phyloP scores from a whole-genome alignment of 495 filamentous ascomycete genomes.

The Aspergillus steynii region DNA sequence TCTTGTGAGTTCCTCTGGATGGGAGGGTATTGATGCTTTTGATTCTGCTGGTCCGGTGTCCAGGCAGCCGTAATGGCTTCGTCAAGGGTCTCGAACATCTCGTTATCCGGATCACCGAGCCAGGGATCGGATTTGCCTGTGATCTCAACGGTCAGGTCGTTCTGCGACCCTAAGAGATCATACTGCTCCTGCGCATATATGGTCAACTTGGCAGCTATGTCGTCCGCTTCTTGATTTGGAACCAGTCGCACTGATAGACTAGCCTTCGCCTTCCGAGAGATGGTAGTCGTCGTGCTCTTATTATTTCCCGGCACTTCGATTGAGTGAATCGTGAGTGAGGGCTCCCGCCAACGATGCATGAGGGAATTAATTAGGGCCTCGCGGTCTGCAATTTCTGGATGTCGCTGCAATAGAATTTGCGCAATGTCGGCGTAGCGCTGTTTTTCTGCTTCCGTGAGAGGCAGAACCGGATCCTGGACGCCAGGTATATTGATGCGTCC shows the following conservation, averaged over 20 bases:
- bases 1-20: constrained; percentile 16
- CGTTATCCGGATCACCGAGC: constrained; percentile 88
- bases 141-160: constrained; percentile 78
- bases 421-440: constrained; percentile 83
- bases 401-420: constrained; percentile 67
- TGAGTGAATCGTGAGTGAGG: constrained; percentile 89
- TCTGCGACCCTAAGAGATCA: constrained; percentile 68
- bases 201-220: constrained; percentile 66
- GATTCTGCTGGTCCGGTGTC: constrained; percentile 39
- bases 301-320: constrained; percentile 67
- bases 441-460: constrained; percentile 73
- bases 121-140: constrained; percentile 94
- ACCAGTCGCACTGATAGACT: constrained; percentile 89
- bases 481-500: constrained; percentile 63
- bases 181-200: constrained; percentile 73
- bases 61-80: constrained; percentile 83
- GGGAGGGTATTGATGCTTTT: constrained; percentile 37
- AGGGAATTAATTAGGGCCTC: constrained; percentile 72
- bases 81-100: constrained; percentile 87
- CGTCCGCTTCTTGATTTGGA: constrained; percentile 80
- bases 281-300: constrained; percentile 73
- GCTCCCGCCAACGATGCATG: constrained; percentile 94
- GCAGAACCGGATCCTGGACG: constrained; percentile 82
- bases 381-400: constrained; percentile 65
- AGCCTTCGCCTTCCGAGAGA: constrained; percentile 81